Percentiles rank a stretch among this genome's conserved stretches.
Conservation (phyloP, 306 rosid species). For the Echinosophora koreensis region DNA sequence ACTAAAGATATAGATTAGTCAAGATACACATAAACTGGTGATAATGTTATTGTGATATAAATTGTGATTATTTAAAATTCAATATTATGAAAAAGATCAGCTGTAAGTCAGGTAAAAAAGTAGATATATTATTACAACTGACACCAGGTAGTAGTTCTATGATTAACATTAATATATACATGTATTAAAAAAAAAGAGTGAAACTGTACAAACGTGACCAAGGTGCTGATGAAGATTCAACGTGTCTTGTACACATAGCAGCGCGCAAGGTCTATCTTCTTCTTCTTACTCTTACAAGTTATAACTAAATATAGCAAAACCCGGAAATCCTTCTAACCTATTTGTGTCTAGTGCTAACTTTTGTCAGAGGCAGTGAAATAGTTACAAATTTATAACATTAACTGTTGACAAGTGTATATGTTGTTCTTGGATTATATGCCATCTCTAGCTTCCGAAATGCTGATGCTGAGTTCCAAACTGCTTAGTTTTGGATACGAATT, state of each 20-base stretch:
- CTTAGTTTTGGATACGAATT: conserved; percentile 2
- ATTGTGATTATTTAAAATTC: too few relatives aligned
- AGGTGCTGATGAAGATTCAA: conserved; percentile 28
- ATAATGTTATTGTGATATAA: too few relatives aligned
- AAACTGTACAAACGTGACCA: conserved; percentile 15
- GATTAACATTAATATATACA: too few relatives aligned
- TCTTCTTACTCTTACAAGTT: conserved; percentile 21
- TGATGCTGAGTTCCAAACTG: neutral
- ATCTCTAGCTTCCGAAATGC: neutral
- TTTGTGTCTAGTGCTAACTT: neutral
- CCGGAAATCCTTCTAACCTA: conserved; percentile 23
- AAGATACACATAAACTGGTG: too few relatives aligned
- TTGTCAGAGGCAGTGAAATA: neutral
- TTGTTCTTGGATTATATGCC: neutral
- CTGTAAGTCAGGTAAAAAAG: too few relatives aligned
- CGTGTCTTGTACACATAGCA: conserved; percentile 10
- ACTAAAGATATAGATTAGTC: too few relatives aligned
- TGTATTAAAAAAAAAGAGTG: too few relatives aligned
- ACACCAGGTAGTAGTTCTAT: too few relatives aligned
- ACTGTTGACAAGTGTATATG: neutral
- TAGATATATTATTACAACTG: too few relatives aligned
- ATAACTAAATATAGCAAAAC: conserved; percentile 32
- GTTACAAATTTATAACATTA: neutral
- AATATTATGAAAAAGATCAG: too few relatives aligned
- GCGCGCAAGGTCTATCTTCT: neutral